A percentile compares a stretch with the other conserved stretches of the same genome.
Conservation (phyloP, 2,329 filamentous ascomycete species). For the Aspergillus alliaceus region DNA sequence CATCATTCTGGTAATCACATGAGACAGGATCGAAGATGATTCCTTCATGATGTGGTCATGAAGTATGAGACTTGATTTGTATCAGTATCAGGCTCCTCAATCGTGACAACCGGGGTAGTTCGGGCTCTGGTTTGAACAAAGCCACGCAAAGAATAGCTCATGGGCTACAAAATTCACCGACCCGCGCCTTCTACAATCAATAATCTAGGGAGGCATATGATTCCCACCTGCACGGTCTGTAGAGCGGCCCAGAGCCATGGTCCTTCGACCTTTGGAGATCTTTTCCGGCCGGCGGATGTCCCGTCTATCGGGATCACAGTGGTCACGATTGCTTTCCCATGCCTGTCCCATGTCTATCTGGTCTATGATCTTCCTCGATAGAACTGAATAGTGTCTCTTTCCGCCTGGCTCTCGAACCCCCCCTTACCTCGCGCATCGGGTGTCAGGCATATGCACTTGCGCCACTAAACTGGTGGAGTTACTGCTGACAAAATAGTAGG, state of each 20-base stretch:
- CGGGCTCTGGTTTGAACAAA: not conserved
- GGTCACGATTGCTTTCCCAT: not conserved
- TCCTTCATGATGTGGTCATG: not conserved
- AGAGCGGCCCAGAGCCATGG: not conserved
- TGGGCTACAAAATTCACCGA: not conserved
- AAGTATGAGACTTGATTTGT: not conserved
- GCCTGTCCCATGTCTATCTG: not conserved
- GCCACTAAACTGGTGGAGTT: not conserved
- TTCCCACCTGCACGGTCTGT: not conserved
- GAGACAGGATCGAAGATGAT: not conserved
- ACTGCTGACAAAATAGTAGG: not conserved
- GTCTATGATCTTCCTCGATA: constrained; percentile 1
- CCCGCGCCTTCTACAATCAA: not conserved
- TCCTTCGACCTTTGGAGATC: not conserved
- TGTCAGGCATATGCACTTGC: constrained; percentile 11
- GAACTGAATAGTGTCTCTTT: not conserved
- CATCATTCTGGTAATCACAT: not conserved
- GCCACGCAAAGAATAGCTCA: not conserved
- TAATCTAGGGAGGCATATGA: not conserved
- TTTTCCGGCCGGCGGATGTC: not conserved
- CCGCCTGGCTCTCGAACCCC: not conserved
- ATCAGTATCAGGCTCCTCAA: not conserved
- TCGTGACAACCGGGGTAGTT: not conserved
- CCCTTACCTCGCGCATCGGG: constrained; percentile 16
- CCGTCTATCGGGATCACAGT: not conserved